A percentile compares a stretch with the other conserved stretches of the same genome.
Evolutionary conservation across 805 yeast species (phyloP).

Genomic region (Isabelozyma rhagii): DNA sequence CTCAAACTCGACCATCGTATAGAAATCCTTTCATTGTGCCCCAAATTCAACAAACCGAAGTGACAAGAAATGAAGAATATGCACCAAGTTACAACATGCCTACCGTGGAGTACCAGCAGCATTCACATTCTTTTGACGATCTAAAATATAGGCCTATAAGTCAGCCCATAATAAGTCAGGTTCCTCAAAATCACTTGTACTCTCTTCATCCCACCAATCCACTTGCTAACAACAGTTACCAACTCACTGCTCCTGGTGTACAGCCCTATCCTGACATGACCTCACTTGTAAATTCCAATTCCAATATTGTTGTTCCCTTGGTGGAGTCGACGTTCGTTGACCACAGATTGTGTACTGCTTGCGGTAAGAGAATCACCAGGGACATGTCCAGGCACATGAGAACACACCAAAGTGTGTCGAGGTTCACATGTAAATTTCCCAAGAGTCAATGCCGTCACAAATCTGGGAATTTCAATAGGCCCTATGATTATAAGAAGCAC

Average conservation of each 20-base stretch:
- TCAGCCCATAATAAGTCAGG: not conserved
- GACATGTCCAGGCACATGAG: conserved; percentile 63
- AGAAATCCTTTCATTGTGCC: not conserved
- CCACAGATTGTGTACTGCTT: conserved; percentile 44
- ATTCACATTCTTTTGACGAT: not conserved
- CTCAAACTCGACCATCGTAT: not conserved
- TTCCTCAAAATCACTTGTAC: not conserved
- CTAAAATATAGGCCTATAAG: not conserved
- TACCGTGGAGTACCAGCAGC: not conserved
- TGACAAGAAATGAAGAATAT: not conserved
- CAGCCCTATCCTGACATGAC: conserved; percentile 37
- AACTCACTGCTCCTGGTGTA: not conserved
- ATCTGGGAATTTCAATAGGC: conserved; percentile 62
- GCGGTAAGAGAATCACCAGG: conserved; percentile 53
- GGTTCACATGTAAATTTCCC: conserved; percentile 60
- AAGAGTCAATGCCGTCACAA: conserved; percentile 53
- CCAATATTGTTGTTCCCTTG: conserved; percentile 28
- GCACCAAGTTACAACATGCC: not conserved
- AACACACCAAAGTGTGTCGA: conserved; percentile 54
- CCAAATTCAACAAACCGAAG: not conserved
- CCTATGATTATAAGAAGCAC: conserved; percentile 67
- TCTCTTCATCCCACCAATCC: not conserved
- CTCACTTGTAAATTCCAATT: conserved; percentile 34
- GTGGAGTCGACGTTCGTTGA: conserved; percentile 40
- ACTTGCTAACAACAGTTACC: not conserved